A percentile compares a stretch with the other conserved stretches of the same genome.
phyloP scores from a whole-genome alignment of 805 yeast genomes.

The Spathaspora hagerdaliae region DNA sequence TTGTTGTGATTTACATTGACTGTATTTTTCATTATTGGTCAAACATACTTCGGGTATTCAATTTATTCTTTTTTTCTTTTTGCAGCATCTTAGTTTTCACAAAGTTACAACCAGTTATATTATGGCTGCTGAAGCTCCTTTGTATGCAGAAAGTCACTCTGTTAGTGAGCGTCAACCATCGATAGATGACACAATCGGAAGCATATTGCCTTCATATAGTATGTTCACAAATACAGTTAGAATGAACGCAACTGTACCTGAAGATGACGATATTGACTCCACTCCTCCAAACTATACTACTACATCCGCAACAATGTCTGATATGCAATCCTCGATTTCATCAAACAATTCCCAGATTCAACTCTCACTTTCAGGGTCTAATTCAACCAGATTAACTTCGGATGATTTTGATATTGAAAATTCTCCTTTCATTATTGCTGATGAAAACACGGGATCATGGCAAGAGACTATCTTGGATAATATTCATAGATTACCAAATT shows the following conservation, averaged over 20 bases:
- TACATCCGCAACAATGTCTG: not conserved
- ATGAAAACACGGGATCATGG: slow-evolving; percentile 31
- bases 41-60: too few species aligned
- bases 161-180: not conserved
- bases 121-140: too few species aligned
- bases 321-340: slow-evolving; percentile 2
- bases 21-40: too few species aligned
- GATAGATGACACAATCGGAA: slow-evolving; percentile 28
- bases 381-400: not conserved
- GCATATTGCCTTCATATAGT: slow-evolving; percentile 36
- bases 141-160: not conserved
- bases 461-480: slow-evolving; percentile 37
- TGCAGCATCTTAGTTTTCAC: too few species aligned
- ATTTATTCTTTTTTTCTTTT: too few species aligned
- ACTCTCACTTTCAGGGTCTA: not conserved
- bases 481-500: slow-evolving; percentile 28
- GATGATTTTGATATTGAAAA: not conserved
- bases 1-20: too few species aligned
- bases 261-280: slow-evolving; percentile 6
- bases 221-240: slow-evolving; percentile 23
- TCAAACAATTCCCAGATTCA: not conserved
- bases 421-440: slow-evolving; percentile 24
- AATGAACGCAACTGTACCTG: slow-evolving; percentile 11
- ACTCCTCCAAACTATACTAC: slow-evolving; percentile 7
- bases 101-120: too few species aligned